Evolutionary conservation across 345 rosid species (phyloP), one percentile per base, ranked within the genome.

Genomic region (Pseudoturritis turrita): DNA sequence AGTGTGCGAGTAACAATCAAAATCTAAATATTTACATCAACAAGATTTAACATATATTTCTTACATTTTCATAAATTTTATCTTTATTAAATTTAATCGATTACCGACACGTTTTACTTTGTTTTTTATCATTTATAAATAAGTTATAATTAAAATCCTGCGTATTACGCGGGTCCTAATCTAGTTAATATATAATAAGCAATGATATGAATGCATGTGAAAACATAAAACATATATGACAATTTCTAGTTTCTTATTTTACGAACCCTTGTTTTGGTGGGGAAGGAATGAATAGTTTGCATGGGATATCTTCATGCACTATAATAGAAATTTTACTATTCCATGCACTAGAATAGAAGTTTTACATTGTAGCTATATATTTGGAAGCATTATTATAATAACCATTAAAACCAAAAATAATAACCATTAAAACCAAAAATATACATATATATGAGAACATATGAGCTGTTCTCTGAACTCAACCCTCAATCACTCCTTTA

Each of bases 381-480:
- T n/a, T 17, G 29, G 21, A 69, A 18, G 43, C 17, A 12, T 36
- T 36, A 25, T 47, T 21, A 7, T 22, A 49, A 9, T 10, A 37
- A 50, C 60, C 51, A 37, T 29, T 13, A 10, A 18, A 46, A n/a
- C n/a, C n/a, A n/a, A n/a, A n/a, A n/a, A 7, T 22, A 49, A 9
- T 10, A 37, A 50, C 60, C 51, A 37, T 29, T 13, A 10, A 18
- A 46, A 28, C 4, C 3, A 19, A 28, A 55, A 29, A 10, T 29
- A 44, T 15, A 10, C 41, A 40, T 68, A 18, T 68, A 18, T 17
- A 6, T 29, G 68, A 63, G 41, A 29, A 46, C 44, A 40, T 18
- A 55, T 60, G 75, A 61, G 62, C 36, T 71, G 53, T 29, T 70
- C 25, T 50, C 74, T 13, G 49, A 17, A 58, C 66, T 11, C 36